Percentiles rank a stretch among this genome's conserved stretches.
phyloP scores from a whole-genome alignment of 345 rosid species.

The Arabis alpina region DNA sequence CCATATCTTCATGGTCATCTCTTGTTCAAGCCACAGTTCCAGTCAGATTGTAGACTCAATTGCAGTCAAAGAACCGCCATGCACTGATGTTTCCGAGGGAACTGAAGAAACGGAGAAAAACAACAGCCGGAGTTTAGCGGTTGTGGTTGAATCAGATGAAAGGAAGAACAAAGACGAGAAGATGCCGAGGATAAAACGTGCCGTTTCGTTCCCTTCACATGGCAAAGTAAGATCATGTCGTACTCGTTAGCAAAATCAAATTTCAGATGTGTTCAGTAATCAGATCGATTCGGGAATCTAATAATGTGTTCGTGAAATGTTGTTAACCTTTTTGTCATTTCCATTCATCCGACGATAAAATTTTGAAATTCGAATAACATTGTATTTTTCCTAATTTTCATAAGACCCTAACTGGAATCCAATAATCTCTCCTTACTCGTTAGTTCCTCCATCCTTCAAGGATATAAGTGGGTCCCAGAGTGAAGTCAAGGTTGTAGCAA shows the following conservation, averaged over 20 bases:
- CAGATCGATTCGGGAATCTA: conserved; percentile 1
- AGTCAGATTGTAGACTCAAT: conserved; percentile 26
- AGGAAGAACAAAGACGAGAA: background rate
- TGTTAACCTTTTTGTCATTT: background rate
- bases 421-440: background rate
- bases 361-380: background rate
- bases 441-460: background rate
- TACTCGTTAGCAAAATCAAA: conserved; percentile 17
- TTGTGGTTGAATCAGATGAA: conserved; percentile 24
- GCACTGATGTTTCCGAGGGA: background rate
- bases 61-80: conserved; percentile 2
- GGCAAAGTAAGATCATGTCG: conserved; percentile 34
- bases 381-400: background rate
- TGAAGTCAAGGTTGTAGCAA: too few relatives aligned
- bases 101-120: conserved; percentile 15
- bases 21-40: conserved; percentile 14
- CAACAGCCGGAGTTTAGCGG: conserved; percentile 26
- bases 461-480: background rate
- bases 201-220: conserved; percentile 33
- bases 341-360: background rate
- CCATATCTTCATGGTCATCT: conserved; percentile 9
- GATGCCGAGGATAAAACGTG: conserved; percentile 25
- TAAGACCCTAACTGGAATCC: background rate
- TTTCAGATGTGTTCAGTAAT: conserved; percentile 1
- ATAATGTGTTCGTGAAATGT: background rate